Evolutionary conservation across 768 basidiomycete species (phyloP), one percentile per base, ranked within the genome.

Genomic region (Cyclocybe aegerita): DNA sequence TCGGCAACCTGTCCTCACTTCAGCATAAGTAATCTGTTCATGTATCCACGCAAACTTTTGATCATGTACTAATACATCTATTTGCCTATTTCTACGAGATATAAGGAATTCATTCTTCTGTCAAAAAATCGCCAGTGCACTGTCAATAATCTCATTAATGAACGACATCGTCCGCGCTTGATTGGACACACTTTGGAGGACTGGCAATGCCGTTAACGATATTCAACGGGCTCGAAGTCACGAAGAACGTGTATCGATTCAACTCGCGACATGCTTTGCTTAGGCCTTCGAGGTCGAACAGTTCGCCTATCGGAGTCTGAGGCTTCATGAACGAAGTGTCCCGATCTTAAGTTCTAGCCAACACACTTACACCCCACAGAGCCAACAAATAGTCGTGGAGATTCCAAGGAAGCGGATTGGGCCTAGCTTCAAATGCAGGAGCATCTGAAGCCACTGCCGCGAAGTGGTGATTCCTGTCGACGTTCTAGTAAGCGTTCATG

Each of bases 161-260:
- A 9, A n/a, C 29, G 9, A 38, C 29, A 5, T n/a, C 34, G 8
- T 11, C 33, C 14, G 10, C n/a, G 10, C n/a, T 14, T 37, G 33
- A 9, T 17, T 11, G 32, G 34, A 48, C 54, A 52, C 43, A 61
- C 62, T 64, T 64, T 49, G 62, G 59, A 12, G 62, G 62, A 43
- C 62, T 64, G 6, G 62, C 62, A 30, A 64, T 60, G 6, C 62
- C 60, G n/a, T 64, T 61, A 4, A 64, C 57, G 7, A 64, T 46
- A 33, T 64, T 55, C 23, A 64, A 43, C 17, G 62, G 62, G 46
- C 62, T 64, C 7, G 62, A 64, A 14, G 62, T 60, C 9, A 64
- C 59, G 39, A 64, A 61, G 42, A 64, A 64, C 3, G 62, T 57
- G 48, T 60, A 59, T 23, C 60, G 51, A 10, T 55, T 57, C 11